Percentiles rank a stretch among this genome's conserved stretches.
Evolutionary conservation across 192 early-diverging fungal genomes (phyloP).

Genomic region (Haplosporangium gracile): DNA sequence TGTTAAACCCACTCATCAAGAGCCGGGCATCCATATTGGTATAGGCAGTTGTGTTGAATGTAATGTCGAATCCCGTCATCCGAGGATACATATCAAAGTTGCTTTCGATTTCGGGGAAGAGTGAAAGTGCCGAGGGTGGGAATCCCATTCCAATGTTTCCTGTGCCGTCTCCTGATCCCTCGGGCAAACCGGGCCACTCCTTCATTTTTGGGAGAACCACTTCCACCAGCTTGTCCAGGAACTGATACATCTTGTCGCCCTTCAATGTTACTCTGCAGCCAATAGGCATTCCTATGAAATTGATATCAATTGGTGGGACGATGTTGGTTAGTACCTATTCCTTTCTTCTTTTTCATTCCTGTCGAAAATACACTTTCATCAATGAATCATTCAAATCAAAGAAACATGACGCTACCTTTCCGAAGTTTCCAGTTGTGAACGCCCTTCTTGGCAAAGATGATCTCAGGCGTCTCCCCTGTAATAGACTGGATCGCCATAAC

Average conservation of each 20-base stretch:
- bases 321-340: background rate
- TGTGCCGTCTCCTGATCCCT: conserved; percentile 80
- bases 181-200: conserved; percentile 88
- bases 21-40: conserved; percentile 83
- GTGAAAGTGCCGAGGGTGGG: conserved; percentile 83
- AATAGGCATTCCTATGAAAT: conserved; percentile 82
- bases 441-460: conserved; percentile 83
- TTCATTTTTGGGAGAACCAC: conserved; percentile 95
- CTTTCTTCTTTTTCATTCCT: background rate
- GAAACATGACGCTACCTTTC: conserved; percentile 61
- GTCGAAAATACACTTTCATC: background rate
- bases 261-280: conserved; percentile 84
- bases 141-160: conserved; percentile 91
- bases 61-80: conserved; percentile 90
- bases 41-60: conserved; percentile 85
- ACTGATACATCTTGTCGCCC: conserved; percentile 91
- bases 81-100: conserved; percentile 95
- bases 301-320: background rate
- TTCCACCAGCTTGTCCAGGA: conserved; percentile 95
- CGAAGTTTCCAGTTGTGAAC: conserved; percentile 91
- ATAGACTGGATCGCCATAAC: conserved; percentile 93
- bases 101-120: conserved; percentile 98
- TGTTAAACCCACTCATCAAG: conserved; percentile 88
- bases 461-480: conserved; percentile 82
- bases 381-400: background rate